Conservation (phyloP, 2,329 filamentous ascomycete genomes). For the Fusarium dimerum region DNA sequence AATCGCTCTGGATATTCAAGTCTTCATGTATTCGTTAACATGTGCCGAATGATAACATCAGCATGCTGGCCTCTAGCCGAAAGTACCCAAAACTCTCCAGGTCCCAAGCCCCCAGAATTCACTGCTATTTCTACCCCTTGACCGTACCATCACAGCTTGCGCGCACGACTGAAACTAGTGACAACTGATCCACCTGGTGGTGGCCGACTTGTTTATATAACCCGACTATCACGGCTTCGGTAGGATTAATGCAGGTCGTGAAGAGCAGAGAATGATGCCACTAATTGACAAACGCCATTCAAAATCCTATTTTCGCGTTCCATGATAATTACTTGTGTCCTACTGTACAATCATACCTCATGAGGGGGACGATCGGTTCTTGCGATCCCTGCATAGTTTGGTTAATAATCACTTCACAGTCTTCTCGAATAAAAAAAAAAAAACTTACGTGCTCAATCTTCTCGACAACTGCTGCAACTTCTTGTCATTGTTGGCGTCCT, state of each 20-base stretch:
- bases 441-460: constrained; percentile 85
- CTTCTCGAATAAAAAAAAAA: background rate
- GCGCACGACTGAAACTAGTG: constrained; percentile 10
- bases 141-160: constrained; percentile 17
- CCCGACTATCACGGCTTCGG: constrained; percentile 19
- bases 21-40: constrained; percentile 33
- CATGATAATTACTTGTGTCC: constrained; percentile 26
- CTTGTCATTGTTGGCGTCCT: constrained; percentile 90
- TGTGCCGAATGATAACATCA: constrained; percentile 25
- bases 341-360: constrained; percentile 29
- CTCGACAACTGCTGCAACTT: constrained; percentile 84
- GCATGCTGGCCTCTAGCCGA: constrained; percentile 23
- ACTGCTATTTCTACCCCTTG: constrained; percentile 19
- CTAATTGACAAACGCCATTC: constrained; percentile 1
- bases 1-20: constrained; percentile 5
- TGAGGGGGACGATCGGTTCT: constrained; percentile 27
- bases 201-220: constrained; percentile 12
- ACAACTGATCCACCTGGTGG: constrained; percentile 4
- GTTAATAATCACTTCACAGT: constrained; percentile 5
- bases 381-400: constrained; percentile 26
- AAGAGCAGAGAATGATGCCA: background rate
- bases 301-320: constrained; percentile 19
- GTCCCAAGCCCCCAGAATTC: constrained; percentile 23
- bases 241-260: background rate
- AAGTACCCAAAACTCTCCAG: constrained; percentile 22